Evolutionary conservation across 2,329 filamentous ascomycete genomes (phyloP).

Genomic region (Penicillium capsulatum): DNA sequence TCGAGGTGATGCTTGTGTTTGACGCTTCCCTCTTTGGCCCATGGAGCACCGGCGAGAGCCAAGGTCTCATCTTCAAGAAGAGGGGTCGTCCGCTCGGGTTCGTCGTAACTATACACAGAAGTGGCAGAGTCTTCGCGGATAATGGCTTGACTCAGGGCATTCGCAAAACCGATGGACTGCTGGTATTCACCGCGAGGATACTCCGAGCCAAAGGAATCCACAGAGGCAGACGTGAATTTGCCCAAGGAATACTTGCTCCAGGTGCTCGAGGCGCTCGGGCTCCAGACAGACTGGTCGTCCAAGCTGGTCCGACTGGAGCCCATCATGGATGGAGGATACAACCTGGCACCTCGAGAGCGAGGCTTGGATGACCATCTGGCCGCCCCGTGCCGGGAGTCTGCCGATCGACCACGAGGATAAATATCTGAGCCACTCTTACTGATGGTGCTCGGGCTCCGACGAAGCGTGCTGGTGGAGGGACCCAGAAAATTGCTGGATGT

Average conservation of each 20-base stretch:
- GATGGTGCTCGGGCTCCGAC: conserved; percentile 81
- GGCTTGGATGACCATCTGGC: conserved; percentile 82
- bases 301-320: conserved; percentile 91
- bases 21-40: conserved; percentile 94
- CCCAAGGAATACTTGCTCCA: conserved; percentile 94
- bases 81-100: conserved; percentile 57
- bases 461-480: conserved; percentile 63
- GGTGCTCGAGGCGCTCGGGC: conserved; percentile 82
- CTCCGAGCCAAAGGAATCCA: conserved; percentile 80
- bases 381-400: conserved; percentile 60
- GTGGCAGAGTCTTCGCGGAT: conserved; percentile 70
- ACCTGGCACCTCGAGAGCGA: conserved; percentile 66
- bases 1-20: conserved; percentile 97
- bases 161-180: conserved; percentile 95
- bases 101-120: conserved; percentile 52
- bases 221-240: conserved; percentile 84
- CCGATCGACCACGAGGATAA: conserved; percentile 65
- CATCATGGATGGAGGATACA: conserved; percentile 73
- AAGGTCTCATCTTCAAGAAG: conserved; percentile 89
- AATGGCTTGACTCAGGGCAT: conserved; percentile 92
- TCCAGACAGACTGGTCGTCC: conserved; percentile 89
- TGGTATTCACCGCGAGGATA: conserved; percentile 79
- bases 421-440: conserved; percentile 87
- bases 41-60: conserved; percentile 88
- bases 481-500: conserved; percentile 64